phyloP scores from a whole-genome alignment of 2,329 filamentous ascomycete species.

The Peltaster fructicola region DNA sequence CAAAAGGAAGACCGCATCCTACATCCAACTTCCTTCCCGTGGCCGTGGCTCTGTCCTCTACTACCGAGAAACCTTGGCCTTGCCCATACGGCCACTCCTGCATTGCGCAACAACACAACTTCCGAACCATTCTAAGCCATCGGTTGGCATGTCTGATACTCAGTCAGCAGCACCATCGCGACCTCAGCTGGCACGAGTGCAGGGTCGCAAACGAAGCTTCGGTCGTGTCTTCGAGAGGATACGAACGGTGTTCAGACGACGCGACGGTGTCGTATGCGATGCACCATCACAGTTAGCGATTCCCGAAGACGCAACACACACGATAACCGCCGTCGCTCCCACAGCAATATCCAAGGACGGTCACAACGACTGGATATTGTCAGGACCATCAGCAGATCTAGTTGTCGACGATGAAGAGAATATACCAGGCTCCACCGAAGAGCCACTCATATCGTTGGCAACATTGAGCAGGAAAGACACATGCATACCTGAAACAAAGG shows the following conservation, averaged over 20 bases:
- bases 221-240: slow-evolving; percentile 11
- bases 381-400: slow-evolving; percentile 5
- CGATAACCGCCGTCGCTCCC: slow-evolving; percentile 1
- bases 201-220: slow-evolving; percentile 6
- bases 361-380: slow-evolving; percentile 3
- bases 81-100: no score
- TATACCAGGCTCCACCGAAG: slow-evolving; percentile 6
- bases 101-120: no score
- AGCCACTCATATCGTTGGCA: slow-evolving; percentile 9
- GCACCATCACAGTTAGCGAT: background rate
- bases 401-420: slow-evolving; percentile 8
- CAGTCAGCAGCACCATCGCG: background rate
- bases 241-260: slow-evolving; percentile 7
- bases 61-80: no score
- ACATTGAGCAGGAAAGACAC: slow-evolving; percentile 3
- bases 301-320: background rate
- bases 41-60: no score
- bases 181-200: background rate
- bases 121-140: no score
- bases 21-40: no score
- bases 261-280: background rate
- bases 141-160: no score
- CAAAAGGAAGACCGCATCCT: no score
- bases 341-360: slow-evolving; percentile 2
- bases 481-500: slow-evolving; percentile 10